phyloP scores from a whole-genome alignment of 306 rosid species.

The Vigna trinervia region DNA sequence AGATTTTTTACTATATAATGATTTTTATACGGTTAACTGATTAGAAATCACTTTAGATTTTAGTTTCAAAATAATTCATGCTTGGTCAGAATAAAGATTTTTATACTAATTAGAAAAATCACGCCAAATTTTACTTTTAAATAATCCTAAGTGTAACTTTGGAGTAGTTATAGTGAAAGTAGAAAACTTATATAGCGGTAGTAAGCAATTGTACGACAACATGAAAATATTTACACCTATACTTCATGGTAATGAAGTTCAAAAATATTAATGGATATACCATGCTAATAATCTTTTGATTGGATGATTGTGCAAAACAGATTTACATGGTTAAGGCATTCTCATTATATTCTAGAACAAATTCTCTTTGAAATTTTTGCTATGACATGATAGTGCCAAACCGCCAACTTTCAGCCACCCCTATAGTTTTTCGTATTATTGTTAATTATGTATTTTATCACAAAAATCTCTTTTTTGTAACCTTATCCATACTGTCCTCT shows the following conservation, averaged over 20 bases:
- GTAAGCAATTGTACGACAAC: too few relatives aligned
- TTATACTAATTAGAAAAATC: neutral
- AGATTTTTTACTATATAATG: too few relatives aligned
- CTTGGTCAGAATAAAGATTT: neutral
- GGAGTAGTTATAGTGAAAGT: too few relatives aligned
- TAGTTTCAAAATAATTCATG: too few relatives aligned
- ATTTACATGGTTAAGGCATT: neutral
- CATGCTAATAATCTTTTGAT: too few relatives aligned
- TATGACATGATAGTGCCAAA: neutral
- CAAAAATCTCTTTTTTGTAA: neutral
- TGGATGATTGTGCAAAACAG: too few relatives aligned
- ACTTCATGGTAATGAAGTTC: too few relatives aligned
- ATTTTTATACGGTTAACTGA: too few relatives aligned
- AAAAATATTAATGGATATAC: too few relatives aligned
- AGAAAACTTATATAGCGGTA: too few relatives aligned
- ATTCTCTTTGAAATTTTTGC: neutral
- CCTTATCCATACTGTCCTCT: constrained; percentile 30
- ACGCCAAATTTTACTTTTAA: neutral
- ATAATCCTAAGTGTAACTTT: neutral
- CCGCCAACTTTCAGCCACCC: neutral
- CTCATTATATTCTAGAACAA: neutral
- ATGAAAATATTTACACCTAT: neutral
- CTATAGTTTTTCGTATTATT: neutral
- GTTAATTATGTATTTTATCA: neutral
- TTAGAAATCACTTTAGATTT: too few relatives aligned